Evolutionary conservation across 306 rosid species (phyloP), one percentile per base, ranked within the genome.

Genomic region (Dicorynia guianensis): DNA sequence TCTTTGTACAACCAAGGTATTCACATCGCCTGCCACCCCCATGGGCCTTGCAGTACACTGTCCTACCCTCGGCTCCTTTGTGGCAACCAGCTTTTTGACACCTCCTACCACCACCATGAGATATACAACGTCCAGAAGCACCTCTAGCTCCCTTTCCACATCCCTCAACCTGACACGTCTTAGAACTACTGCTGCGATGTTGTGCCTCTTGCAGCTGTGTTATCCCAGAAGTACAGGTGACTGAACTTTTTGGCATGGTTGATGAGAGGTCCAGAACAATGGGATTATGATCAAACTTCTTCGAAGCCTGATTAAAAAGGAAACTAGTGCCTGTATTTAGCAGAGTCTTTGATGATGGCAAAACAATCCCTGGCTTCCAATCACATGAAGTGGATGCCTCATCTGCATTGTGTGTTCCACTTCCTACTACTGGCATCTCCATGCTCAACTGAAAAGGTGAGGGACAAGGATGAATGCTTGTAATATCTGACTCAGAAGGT

Each of bases 141-240:
- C 96, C 96, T 79, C 96, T 80, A 62, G 96, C 96, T 67, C 96
- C 93, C 89, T 88, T 90, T 59, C 89, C 93, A 75, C 96, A 90
- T 77, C 96, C 96, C 79, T 82, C 91, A 63, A 90, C 75, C 75
- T 90, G 93, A 67, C 96, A 90, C 20, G 69, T 84, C 79, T 88
- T 90, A 35, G 91, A 88, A 84, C 64, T 84, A 76, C 76, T 50
- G 60, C 76, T 63, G 59, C 87, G 90, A 70, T 68, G 81, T 7
- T 74, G 90, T 19, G 47, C 52, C 39, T 83, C 84, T 53, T 84
- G 90, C 74, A 67, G 85, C 40, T 85, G 87, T 54, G 87, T 80
- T 79, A 82, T 43, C 80, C 78, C 85, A n/a, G 93, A 90, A 84
- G 85, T 58, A 75, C 89, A 86, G 82, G 91, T 83, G 85, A 76